Percentiles rank a stretch among this genome's conserved stretches.
Conservation (phyloP, 371 early-diverging fungal species). For the Mortierella sp. region DNA sequence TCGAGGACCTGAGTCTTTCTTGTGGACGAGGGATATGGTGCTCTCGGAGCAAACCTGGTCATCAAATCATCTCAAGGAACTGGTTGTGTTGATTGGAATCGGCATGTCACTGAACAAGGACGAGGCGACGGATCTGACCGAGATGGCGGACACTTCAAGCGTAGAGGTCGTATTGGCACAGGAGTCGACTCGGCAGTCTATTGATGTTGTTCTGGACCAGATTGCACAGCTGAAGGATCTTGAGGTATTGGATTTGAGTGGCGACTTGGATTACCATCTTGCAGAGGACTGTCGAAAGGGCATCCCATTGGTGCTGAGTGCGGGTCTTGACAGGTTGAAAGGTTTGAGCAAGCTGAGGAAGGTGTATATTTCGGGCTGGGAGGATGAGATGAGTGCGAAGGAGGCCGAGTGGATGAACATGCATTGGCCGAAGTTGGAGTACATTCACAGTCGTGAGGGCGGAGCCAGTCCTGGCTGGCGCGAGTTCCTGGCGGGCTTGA, state of each 20-base stretch:
- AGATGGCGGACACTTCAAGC: neutral
- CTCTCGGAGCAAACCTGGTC: neutral
- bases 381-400: conserved; percentile 20
- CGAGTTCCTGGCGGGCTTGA: neutral
- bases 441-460: conserved; percentile 23
- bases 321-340: conserved; percentile 12
- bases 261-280: neutral
- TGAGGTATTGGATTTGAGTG: conserved; percentile 22
- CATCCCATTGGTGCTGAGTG: conserved; percentile 4
- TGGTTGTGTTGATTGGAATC: conserved; percentile 10
- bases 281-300: conserved; percentile 4
- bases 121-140: neutral
- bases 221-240: conserved; percentile 8
- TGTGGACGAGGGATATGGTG: conserved; percentile 15
- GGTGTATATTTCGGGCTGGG: conserved; percentile 31
- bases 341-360: conserved; percentile 10
- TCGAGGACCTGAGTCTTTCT: conserved; percentile 20
- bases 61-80: neutral
- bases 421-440: conserved; percentile 22
- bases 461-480: conserved; percentile 17
- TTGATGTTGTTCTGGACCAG: conserved; percentile 5
- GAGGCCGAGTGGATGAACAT: conserved; percentile 27
- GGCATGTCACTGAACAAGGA: neutral
- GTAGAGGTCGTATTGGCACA: neutral
- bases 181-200: neutral